phyloP scores from a whole-genome alignment of 495 filamentous ascomycete species.

The Tuber melanosporum region DNA sequence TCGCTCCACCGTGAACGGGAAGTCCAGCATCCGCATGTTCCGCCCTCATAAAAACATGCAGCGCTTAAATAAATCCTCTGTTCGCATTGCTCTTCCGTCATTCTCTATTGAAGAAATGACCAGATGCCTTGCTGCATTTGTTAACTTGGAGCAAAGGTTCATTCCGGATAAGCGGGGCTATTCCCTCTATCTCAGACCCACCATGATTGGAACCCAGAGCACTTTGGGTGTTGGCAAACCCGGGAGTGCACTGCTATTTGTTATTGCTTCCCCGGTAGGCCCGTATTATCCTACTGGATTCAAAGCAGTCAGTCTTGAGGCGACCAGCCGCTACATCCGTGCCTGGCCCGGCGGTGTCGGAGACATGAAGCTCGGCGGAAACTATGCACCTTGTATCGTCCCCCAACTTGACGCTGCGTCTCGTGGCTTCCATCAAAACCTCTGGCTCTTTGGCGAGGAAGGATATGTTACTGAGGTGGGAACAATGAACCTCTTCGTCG shows the following conservation, averaged over 20 bases:
- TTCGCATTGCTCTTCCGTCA: slow-evolving; percentile 83
- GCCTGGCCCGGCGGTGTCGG: slow-evolving; percentile 97
- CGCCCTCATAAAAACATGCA: slow-evolving; percentile 95
- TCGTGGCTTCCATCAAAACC: slow-evolving; percentile 91
- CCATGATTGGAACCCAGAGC: slow-evolving; percentile 91
- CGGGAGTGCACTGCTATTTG: slow-evolving; percentile 80
- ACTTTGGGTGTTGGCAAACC: slow-evolving; percentile 88
- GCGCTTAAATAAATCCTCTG: slow-evolving; percentile 78
- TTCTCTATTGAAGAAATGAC: slow-evolving; percentile 66
- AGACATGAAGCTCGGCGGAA: slow-evolving; percentile 94
- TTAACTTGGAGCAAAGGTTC: slow-evolving; percentile 74
- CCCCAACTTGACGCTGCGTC: slow-evolving; percentile 85
- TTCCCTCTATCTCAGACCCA: slow-evolving; percentile 88
- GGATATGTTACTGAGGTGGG: slow-evolving; percentile 93
- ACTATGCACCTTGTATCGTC: slow-evolving; percentile 93
- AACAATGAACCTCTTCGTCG: slow-evolving; percentile 95
- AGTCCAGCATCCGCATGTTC: slow-evolving; percentile 74
- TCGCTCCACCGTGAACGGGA: slow-evolving; percentile 49
- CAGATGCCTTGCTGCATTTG: slow-evolving; percentile 71
- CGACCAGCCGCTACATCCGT: slow-evolving; percentile 87
- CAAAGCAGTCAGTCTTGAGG: slow-evolving; percentile 90
- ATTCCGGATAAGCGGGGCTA: slow-evolving; percentile 81
- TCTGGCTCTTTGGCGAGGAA: slow-evolving; percentile 94
- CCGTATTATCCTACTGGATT: slow-evolving; percentile 98
- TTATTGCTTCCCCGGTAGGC: slow-evolving; percentile 94